These are phyloP conservation scores for Metarhizium humberi DNA, from an alignment of 2,329 filamentous ascomycete genomes.

Conservation along the genomic window DNA sequence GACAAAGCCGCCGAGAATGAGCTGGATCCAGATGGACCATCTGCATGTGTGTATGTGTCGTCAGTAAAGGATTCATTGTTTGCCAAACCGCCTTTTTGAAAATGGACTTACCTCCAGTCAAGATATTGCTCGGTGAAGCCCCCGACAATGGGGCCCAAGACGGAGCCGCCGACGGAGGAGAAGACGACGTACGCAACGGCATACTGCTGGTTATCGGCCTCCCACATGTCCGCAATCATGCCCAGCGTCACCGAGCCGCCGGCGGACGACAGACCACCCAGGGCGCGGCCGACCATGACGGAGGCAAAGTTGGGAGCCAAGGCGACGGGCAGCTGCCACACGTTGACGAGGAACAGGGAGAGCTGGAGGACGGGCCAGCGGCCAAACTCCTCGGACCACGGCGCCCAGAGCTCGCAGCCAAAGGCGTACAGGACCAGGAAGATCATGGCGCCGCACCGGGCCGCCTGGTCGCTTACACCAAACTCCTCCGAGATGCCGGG, in stretches of 20 bases:
- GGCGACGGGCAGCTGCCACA: conserved; percentile 66
- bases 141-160: conserved; percentile 69
- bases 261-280: conserved; percentile 62
- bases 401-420: conserved; percentile 81
- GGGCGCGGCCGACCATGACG: conserved; percentile 59
- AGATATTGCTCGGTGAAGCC: conserved; percentile 63
- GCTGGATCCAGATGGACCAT: conserved; percentile 75
- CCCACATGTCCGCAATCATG: conserved; percentile 69
- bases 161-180: conserved; percentile 68
- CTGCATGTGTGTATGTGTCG: conserved; percentile 8
- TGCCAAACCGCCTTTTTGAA: no score
- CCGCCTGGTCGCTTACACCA: conserved; percentile 56
- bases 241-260: conserved; percentile 65
- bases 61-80: no score
- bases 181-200: conserved; percentile 71
- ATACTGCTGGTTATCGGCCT: conserved; percentile 62
- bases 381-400: conserved; percentile 77
- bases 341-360: conserved; percentile 65
- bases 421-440: conserved; percentile 77
- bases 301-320: conserved; percentile 64
- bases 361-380: conserved; percentile 67
- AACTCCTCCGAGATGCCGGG: conserved; percentile 59
- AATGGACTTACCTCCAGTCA: conserved; percentile 47
- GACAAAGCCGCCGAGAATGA: conserved; percentile 65
- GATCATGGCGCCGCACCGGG: conserved; percentile 64